Conservation (phyloP, 176 grass and related monocot species). For the Secale cereale region DNA sequence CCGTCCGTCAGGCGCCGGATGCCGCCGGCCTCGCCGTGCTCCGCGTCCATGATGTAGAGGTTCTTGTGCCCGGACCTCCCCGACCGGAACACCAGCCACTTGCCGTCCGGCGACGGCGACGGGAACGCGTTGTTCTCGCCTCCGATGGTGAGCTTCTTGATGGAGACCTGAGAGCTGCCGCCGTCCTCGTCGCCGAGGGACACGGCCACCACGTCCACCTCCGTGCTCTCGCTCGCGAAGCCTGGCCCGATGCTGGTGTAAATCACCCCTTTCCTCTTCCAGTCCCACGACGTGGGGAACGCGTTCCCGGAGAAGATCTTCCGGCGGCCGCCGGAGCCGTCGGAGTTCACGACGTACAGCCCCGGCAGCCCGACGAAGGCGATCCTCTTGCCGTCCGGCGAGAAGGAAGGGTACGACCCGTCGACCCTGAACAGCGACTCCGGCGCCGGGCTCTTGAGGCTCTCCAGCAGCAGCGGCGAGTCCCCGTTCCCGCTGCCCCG, state of each 20-base stretch:
- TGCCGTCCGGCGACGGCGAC: slow-evolving; percentile 83
- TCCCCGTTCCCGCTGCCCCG: slow-evolving; percentile 61
- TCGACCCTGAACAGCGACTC: slow-evolving; percentile 84
- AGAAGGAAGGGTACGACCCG: slow-evolving; percentile 85
- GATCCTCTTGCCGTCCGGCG: slow-evolving; percentile 67
- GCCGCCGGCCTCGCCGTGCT: slow-evolving; percentile 58
- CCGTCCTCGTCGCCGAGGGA: slow-evolving; percentile 24
- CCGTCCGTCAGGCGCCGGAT: slow-evolving; percentile 66
- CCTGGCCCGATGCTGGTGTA: slow-evolving; percentile 73
- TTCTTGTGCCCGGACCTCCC: slow-evolving; percentile 85
- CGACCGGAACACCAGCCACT: slow-evolving; percentile 84
- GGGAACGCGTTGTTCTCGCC: slow-evolving; percentile 86
- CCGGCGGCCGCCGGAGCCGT: slow-evolving; percentile 49
- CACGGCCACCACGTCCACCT: slow-evolving; percentile 76
- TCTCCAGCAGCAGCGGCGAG: slow-evolving; percentile 76
- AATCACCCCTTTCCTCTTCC: slow-evolving; percentile 75
- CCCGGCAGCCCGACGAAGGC: slow-evolving; percentile 79
- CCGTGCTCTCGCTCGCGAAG: slow-evolving; percentile 59
- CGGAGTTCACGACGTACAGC: slow-evolving; percentile 72
- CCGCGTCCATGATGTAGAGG: slow-evolving; percentile 79
- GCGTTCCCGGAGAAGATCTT: slow-evolving; percentile 65
- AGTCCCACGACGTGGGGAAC: slow-evolving; percentile 82
- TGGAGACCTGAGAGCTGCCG: slow-evolving; percentile 3
- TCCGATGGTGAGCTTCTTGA: slow-evolving; percentile 61
- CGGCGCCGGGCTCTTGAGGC: slow-evolving; percentile 40